Conservation (phyloP, 805 yeast species). For the Metschnikowia chrysomelidarum region DNA sequence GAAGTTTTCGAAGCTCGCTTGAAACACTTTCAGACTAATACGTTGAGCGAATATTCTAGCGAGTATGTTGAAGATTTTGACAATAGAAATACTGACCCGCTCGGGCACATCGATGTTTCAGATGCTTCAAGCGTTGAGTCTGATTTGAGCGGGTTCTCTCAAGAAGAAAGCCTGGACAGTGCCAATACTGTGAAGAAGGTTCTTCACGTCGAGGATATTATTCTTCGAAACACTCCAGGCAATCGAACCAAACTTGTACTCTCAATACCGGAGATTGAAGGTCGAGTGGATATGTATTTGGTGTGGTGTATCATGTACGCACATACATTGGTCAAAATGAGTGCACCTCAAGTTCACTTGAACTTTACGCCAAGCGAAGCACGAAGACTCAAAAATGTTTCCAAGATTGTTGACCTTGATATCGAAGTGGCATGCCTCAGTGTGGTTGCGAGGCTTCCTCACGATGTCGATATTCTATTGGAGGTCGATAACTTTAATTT, state of each 20-base stretch:
- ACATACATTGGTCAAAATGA: slow-evolving; percentile 28
- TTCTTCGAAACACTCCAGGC: slow-evolving; percentile 24
- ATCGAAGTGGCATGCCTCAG: slow-evolving; percentile 33
- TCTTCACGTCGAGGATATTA: slow-evolving; percentile 26
- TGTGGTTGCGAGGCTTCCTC: slow-evolving; percentile 44
- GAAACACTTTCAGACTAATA: slow-evolving; percentile 28
- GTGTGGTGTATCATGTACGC: slow-evolving; percentile 44
- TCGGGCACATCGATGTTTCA: slow-evolving; percentile 23
- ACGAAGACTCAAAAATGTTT: slow-evolving; percentile 17
- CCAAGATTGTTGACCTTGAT: slow-evolving; percentile 29
- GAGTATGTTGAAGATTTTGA: slow-evolving; percentile 38
- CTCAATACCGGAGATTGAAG: slow-evolving; percentile 36
- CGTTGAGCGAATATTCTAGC: slow-evolving; percentile 37
- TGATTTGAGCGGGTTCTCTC: slow-evolving; percentile 11
- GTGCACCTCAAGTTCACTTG: slow-evolving; percentile 32
- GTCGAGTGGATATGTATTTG: slow-evolving; percentile 38
- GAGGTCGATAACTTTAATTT: slow-evolving; percentile 39
- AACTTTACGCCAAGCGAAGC: slow-evolving; percentile 28
- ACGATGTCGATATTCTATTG: slow-evolving; percentile 44
- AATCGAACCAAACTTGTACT: slow-evolving; percentile 29
- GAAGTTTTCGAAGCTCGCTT: slow-evolving; percentile 23
- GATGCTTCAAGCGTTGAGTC: slow-evolving; percentile 35
- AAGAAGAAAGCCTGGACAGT: slow-evolving; percentile 15
- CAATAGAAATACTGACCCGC: slow-evolving; percentile 21
- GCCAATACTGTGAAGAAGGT: slow-evolving; percentile 34